Percentiles rank a stretch among this genome's conserved stretches.
Conservation (phyloP, 192 early-diverging fungal species). For the Coemansia pectinata region DNA sequence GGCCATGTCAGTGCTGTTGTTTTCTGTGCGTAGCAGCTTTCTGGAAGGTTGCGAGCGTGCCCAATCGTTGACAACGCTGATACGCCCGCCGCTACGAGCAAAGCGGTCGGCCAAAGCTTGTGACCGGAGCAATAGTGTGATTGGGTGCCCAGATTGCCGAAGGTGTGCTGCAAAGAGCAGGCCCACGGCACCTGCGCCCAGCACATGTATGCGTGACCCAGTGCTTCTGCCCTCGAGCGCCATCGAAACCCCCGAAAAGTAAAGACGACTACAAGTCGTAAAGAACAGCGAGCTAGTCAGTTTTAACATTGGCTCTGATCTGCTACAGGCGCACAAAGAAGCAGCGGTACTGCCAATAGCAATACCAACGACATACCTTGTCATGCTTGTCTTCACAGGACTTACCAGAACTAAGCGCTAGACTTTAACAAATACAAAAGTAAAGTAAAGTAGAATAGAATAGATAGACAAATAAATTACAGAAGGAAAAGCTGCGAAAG, state of each 20-base stretch:
- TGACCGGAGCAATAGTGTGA: slow-evolving; percentile 62
- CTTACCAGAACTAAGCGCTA: neutral
- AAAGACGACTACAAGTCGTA: slow-evolving; percentile 9
- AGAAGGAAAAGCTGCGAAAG: neutral
- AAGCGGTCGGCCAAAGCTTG: slow-evolving; percentile 47
- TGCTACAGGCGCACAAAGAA: neutral
- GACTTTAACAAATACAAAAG: neutral
- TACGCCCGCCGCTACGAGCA: slow-evolving; percentile 13
- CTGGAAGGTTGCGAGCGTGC: slow-evolving; percentile 26
- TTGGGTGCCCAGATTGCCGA: slow-evolving; percentile 51
- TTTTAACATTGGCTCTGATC: neutral
- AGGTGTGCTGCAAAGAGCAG: slow-evolving; percentile 63
- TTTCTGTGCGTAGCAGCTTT: slow-evolving; percentile 30
- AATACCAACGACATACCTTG: neutral
- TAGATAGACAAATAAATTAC: too few species aligned
- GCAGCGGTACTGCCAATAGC: neutral
- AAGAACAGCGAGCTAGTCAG: neutral
- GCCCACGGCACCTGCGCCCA: slow-evolving; percentile 74
- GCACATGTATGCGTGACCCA: slow-evolving; percentile 59
- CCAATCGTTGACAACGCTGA: slow-evolving; percentile 40
- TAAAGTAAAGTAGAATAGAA: too few species aligned
- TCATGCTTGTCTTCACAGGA: neutral
- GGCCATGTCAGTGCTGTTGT: slow-evolving; percentile 9
- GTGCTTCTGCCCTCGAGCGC: slow-evolving; percentile 7
- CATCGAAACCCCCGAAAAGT: slow-evolving; percentile 25